Percentiles rank a stretch among this genome's conserved stretches.
Conservation (phyloP, 352 stramenopile species). For the Thraustochytrium striatum region DNA sequence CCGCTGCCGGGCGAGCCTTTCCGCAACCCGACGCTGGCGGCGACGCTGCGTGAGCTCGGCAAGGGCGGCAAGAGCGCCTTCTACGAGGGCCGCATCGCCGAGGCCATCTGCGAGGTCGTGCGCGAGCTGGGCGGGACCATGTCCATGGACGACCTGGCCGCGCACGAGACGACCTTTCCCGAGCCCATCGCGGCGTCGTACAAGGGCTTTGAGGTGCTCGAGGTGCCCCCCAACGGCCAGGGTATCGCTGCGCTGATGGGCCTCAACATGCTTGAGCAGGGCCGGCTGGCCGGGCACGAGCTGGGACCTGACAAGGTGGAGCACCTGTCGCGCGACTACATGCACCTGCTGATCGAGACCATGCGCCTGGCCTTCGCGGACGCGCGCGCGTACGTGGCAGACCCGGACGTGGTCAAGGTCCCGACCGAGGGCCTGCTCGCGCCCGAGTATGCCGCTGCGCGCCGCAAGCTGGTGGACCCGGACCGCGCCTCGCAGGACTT, state of each 20-base stretch:
- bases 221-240: slow-evolving; percentile 90
- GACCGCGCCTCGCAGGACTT: slow-evolving; percentile 13
- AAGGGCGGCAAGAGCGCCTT: slow-evolving; percentile 76
- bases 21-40: slow-evolving; percentile 73
- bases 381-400: slow-evolving; percentile 73
- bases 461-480: slow-evolving; percentile 58
- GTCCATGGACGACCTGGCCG: slow-evolving; percentile 73
- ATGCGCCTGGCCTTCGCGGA: slow-evolving; percentile 89
- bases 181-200: slow-evolving; percentile 76
- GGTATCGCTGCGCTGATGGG: slow-evolving; percentile 90
- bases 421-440: slow-evolving; percentile 71
- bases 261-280: slow-evolving; percentile 77
- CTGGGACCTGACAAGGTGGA: slow-evolving; percentile 20
- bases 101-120: slow-evolving; percentile 51
- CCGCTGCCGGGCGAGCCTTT: slow-evolving; percentile 69
- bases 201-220: slow-evolving; percentile 64
- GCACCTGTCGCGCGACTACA: slow-evolving; percentile 66
- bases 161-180: slow-evolving; percentile 79
- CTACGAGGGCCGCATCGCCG: slow-evolving; percentile 58
- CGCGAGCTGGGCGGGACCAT: slow-evolving; percentile 64
- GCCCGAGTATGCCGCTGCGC: slow-evolving; percentile 65
- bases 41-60: slow-evolving; percentile 75
- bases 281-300: neutral
- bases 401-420: slow-evolving; percentile 65
- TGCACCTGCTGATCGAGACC: slow-evolving; percentile 84